A percentile compares a stretch with the other conserved stretches of the same genome.
These are phyloP conservation scores for Sisymbrium irio DNA, from an alignment of 345 rosid species.

Conservation along the genomic window DNA sequence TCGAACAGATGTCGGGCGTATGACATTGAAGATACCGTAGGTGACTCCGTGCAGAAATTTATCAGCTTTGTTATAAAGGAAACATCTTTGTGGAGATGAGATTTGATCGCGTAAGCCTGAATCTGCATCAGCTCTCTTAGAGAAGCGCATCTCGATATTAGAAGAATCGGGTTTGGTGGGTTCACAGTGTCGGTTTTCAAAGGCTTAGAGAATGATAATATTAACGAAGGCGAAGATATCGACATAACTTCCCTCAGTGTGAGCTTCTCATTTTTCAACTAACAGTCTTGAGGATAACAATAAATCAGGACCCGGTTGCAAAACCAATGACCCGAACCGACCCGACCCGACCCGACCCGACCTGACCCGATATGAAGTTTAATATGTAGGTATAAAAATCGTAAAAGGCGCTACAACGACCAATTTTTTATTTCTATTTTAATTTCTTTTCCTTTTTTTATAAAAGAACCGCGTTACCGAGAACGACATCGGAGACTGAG, in stretches of 20 bases:
- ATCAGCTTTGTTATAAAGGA: slow-evolving; percentile 53
- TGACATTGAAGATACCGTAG: slow-evolving; percentile 41
- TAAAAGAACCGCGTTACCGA: slow-evolving; percentile 6
- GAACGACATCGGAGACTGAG: slow-evolving; percentile 34
- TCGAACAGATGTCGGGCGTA: slow-evolving; percentile 65
- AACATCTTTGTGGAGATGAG: slow-evolving; percentile 49
- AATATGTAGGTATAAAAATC: slow-evolving; percentile 21
- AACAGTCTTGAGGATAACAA: neutral
- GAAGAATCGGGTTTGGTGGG: slow-evolving; percentile 37
- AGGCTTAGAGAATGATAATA: slow-evolving; percentile 14
- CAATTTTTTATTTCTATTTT: slow-evolving; percentile 11
- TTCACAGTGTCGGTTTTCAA: neutral
- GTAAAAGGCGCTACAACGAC: slow-evolving; percentile 37
- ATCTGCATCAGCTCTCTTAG: slow-evolving; percentile 62
- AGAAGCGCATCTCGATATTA: slow-evolving; percentile 52
- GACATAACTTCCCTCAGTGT: slow-evolving; percentile 45
- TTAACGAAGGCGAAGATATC: slow-evolving; percentile 24
- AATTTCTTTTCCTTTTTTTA: slow-evolving; percentile 10
- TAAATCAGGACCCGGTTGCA: slow-evolving; percentile 17
- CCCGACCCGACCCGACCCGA: neutral
- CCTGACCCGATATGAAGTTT: neutral
- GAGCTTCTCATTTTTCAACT: slow-evolving; percentile 22
- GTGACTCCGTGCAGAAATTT: slow-evolving; percentile 52
- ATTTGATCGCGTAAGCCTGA: slow-evolving; percentile 63
- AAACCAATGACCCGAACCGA: neutral